phyloP scores from a whole-genome alignment of 2,329 filamentous ascomycete species.

The Lasiodiplodia gonubiensis region DNA sequence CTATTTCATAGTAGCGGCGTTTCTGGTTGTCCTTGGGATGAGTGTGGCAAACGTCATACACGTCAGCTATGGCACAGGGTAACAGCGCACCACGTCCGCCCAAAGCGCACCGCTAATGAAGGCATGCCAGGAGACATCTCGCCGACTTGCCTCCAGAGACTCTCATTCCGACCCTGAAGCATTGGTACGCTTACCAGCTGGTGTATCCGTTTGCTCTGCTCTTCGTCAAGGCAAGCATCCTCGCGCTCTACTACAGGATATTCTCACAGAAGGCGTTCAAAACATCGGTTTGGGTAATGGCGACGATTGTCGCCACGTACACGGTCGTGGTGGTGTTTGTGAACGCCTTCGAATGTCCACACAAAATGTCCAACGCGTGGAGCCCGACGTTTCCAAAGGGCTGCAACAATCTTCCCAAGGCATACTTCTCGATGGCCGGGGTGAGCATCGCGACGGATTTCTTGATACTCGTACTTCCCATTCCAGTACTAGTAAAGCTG shows the following conservation, averaged over 20 bases:
- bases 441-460: slow-evolving; percentile 35
- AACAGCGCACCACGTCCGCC: neutral
- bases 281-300: slow-evolving; percentile 27
- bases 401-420: slow-evolving; percentile 33
- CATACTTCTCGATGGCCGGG: slow-evolving; percentile 34
- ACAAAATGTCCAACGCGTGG: slow-evolving; percentile 32
- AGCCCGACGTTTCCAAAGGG: slow-evolving; percentile 33
- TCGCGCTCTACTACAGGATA: slow-evolving; percentile 36
- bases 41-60: slow-evolving; percentile 30
- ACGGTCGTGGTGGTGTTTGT: slow-evolving; percentile 32
- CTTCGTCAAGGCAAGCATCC: slow-evolving; percentile 36
- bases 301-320: slow-evolving; percentile 30
- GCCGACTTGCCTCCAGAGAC: slow-evolving; percentile 31
- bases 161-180: slow-evolving; percentile 34
- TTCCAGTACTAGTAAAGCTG: slow-evolving; percentile 33
- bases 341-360: slow-evolving; percentile 35
- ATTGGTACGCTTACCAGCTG: slow-evolving; percentile 38
- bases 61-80: slow-evolving; percentile 32
- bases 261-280: slow-evolving; percentile 32
- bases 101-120: slow-evolving; percentile 3
- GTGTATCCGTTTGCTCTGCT: slow-evolving; percentile 36
- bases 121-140: slow-evolving; percentile 28
- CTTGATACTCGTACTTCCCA: slow-evolving; percentile 33
- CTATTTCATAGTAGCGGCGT: slow-evolving; percentile 33
- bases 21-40: slow-evolving; percentile 28